Base-by-base conservation (phyloP, 2,329 filamentous ascomycete species). In the Coniochaeta ligniaria region DNA sequence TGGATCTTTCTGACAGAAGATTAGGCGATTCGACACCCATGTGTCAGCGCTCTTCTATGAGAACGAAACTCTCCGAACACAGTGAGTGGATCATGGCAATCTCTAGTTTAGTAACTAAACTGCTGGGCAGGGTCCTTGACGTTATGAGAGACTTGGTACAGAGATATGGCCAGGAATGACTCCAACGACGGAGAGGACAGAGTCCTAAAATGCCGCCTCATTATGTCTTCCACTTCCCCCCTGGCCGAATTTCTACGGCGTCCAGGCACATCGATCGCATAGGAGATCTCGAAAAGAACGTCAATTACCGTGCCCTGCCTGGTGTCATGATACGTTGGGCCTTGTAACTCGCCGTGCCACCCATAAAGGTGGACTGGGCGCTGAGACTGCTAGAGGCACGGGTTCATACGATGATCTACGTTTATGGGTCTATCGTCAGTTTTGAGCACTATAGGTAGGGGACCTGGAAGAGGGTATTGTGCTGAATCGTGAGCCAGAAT, bases 11-110 rank as follows among this genome's bases (percentile, higher is more conserved):
- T 54, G 28, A 54, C 47, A 28, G 20, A 9, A 43, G 14, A 35
- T 52, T 28, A 73, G 71, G 58, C 67, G 70, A 52, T 73, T 74
- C 55, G 70, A 73, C 50, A 70, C 70, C 5, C 72, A 73, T 59
- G 69, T 73, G 35, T 72, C 71, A 58, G 71, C 68, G 17, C 65
- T 73, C 16, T 73, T 73, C 59, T 52, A 59, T 2, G 63, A 72
- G 17, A 68, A 68, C 26, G 7, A 61, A 20, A 56, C 59, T 8
- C 64, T 71, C 35, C 64, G 72, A 62, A 66, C 68, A 57, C 67
- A 72, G 70, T 72, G 66, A 60, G 59, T 43, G n/a, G 8, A 33
- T 33, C 31, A 33, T 9, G 55, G 16, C 24, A 45, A 17, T 56
- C 31, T 33, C 22, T 20, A n/a, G n/a, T n/a, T 22, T 33, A 59